Evolutionary conservation across 208 protist species (phyloP), one percentile per base, ranked within the genome.

Genomic region (Leishmania mexicana): DNA sequence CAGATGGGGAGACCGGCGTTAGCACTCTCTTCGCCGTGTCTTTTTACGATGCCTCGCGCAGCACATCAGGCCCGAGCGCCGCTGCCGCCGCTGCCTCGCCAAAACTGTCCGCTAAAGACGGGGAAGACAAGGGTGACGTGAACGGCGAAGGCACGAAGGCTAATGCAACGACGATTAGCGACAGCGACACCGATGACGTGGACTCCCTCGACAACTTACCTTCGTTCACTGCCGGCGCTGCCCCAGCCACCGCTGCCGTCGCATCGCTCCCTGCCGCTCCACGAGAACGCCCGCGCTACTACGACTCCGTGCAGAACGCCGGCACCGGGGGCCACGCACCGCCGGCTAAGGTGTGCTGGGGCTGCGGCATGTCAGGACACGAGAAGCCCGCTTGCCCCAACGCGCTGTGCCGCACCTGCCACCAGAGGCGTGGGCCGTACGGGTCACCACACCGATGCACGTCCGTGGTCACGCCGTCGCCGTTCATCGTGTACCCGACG

Each of bases 301-400:
- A 94, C 78, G 93, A 96, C 79, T 54, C 91, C 7, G 7, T 77
- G n/a, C 82, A 81, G 35, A 80, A 79, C 58, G 86, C 77, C 53
- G 65, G 75, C 35, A 77, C 19, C 53, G 71, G 81, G 53, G 73
- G 67, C 2, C 54, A 57, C 62, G 62, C 76, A 31, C 81, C 80
- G 19, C 64, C 83, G 13, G 87, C 79, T 21, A 94, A 94, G 80
- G 89, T 97, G n/a, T 97, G 93, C 85, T 97, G 93, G 93, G 87
- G 87, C 80, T 97, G 93, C 68, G 93, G 93, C 38, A 88, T 97
- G 80, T 73, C 87, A 4, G 90, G 90, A 0, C 93, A 97, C 65
- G 93, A 97, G 79, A 97, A 97, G 79, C 90, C 93, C 11, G 76
- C 90, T n/a, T 97, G 93, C 87, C 85, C 85, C 21, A 97, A 97